Evolutionary conservation across 805 yeast species (phyloP).

Genomic region (Blastobotrys attinorum): DNA sequence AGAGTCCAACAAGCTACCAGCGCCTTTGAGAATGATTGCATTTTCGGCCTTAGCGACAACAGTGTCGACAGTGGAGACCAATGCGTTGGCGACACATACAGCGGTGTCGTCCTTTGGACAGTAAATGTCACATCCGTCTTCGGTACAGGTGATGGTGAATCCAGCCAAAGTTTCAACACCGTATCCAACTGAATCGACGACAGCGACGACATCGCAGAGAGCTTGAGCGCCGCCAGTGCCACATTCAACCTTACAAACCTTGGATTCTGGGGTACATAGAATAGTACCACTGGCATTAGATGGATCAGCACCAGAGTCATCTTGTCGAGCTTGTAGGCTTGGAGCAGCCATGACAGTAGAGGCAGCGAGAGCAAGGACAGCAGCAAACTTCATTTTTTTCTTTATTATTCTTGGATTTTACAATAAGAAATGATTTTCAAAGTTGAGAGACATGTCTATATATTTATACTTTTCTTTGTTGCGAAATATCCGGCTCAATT

Average conservation of each 20-base stretch:
- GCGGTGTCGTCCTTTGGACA: constrained; percentile 6
- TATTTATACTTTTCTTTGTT: too few relatives aligned
- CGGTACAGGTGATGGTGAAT: not conserved
- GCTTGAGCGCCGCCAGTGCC: not conserved
- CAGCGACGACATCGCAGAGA: not conserved
- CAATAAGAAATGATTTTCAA: too few relatives aligned
- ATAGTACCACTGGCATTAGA: not conserved
- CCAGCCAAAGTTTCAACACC: not conserved
- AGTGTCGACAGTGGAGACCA: constrained; percentile 7
- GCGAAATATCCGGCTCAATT: too few relatives aligned
- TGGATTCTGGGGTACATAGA: not conserved
- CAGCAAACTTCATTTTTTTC: not conserved
- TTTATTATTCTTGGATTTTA: too few relatives aligned
- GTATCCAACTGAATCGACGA: not conserved
- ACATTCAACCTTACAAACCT: not conserved
- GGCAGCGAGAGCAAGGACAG: constrained; percentile 9
- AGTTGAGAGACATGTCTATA: too few relatives aligned
- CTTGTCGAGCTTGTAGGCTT: not conserved
- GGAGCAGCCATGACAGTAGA: constrained; percentile 6
- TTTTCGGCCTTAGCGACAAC: constrained; percentile 9
- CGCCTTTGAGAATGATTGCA: constrained; percentile 4
- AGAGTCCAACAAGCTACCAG: not conserved
- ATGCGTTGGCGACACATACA: constrained; percentile 2
- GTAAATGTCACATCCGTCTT: not conserved
- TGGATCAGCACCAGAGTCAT: not conserved